Percentiles rank a stretch among this genome's conserved stretches.
Conservation (phyloP, 495 filamentous ascomycete genomes). For the Aspergillus heteromorphus region DNA sequence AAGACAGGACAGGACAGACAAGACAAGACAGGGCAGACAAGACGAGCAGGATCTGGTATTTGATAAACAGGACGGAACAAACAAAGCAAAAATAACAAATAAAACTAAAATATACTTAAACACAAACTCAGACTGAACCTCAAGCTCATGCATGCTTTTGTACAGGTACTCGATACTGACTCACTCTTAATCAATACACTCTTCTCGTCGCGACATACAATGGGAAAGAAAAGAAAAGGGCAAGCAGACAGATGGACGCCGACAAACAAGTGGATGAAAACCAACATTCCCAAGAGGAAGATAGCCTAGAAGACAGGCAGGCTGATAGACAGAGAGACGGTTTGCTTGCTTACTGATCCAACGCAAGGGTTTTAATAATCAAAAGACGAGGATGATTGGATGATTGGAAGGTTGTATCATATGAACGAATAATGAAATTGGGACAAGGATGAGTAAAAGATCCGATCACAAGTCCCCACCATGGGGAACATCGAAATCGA, state of each 20-base stretch:
- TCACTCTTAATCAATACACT: constrained; percentile 3
- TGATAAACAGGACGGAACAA: neutral
- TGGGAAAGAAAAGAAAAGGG: neutral
- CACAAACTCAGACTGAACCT: too few species aligned
- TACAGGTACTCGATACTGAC: too few species aligned
- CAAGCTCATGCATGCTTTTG: constrained; percentile 2
- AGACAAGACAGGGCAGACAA: too few species aligned
- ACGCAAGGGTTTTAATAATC: neutral
- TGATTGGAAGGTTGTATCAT: too few species aligned
- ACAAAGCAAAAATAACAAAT: neutral
- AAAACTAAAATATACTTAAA: neutral
- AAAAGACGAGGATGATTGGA: too few species aligned
- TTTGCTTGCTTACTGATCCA: neutral
- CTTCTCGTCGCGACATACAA: neutral
- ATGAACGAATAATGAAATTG: too few species aligned
- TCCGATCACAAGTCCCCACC: constrained; percentile 3
- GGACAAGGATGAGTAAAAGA: neutral
- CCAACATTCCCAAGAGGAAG: neutral
- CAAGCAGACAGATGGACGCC: too few species aligned
- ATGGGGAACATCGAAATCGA: neutral
- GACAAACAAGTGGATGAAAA: too few species aligned
- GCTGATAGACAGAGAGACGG: too few species aligned
- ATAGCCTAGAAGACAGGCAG: neutral
- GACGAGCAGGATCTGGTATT: neutral
- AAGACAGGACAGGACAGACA: too few species aligned